A percentile compares a stretch with the other conserved stretches of the same genome.
phyloP scores from a whole-genome alignment of 345 rosid genomes.

The Limnanthes douglasii region DNA sequence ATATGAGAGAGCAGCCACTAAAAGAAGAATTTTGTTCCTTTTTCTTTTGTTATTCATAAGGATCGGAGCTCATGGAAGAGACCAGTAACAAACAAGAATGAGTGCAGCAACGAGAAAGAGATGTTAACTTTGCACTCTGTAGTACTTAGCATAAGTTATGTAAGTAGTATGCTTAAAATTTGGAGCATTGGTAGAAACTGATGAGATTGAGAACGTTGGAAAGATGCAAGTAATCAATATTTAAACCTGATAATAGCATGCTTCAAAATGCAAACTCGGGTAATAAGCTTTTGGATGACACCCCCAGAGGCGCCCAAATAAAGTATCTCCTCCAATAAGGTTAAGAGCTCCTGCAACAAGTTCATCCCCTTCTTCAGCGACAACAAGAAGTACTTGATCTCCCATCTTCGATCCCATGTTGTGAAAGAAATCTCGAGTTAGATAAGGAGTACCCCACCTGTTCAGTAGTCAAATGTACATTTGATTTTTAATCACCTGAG shows the following conservation, averaged over 20 bases:
- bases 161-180: too few species aligned
- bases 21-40: too few species aligned
- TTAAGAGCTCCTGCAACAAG: slow-evolving; percentile 90
- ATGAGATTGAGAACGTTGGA: too few species aligned
- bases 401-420: slow-evolving; percentile 67
- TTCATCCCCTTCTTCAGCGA: slow-evolving; percentile 80
- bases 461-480: neutral
- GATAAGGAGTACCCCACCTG: slow-evolving; percentile 95
- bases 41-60: too few species aligned
- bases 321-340: slow-evolving; percentile 81
- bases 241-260: slow-evolving; percentile 91
- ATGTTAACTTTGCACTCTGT: too few species aligned
- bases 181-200: too few species aligned
- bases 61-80: too few species aligned
- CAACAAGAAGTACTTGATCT: slow-evolving; percentile 58
- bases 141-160: too few species aligned
- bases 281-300: slow-evolving; percentile 63
- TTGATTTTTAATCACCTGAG: slow-evolving; percentile 5
- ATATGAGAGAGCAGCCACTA: too few species aligned
- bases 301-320: slow-evolving; percentile 96
- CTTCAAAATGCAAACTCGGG: slow-evolving; percentile 90
- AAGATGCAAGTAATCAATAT: neutral
- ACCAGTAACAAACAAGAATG: too few species aligned
- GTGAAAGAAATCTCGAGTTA: slow-evolving; percentile 82
- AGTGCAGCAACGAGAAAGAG: too few species aligned